Evolutionary conservation across 1,284 basidiomycete species (phyloP), one percentile per base, ranked within the genome.

Genomic region (Bondarzewia mesenterica): DNA sequence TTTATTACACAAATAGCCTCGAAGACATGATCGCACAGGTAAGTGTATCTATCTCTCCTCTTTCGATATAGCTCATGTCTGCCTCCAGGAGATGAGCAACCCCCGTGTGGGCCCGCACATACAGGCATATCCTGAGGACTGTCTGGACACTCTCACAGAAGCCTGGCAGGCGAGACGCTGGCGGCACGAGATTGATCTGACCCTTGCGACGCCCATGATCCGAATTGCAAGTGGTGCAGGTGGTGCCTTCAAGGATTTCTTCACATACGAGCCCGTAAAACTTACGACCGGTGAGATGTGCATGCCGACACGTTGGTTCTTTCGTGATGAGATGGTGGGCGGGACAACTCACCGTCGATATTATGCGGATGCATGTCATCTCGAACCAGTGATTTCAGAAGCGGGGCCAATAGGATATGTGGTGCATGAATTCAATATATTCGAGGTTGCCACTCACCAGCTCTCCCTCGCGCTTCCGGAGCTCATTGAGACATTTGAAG

Each of bases 81-180:
- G 25, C n/a, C 4, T 16, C 16, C 39, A 48, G 47, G 47, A 48
- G 22, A 22, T 48, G 27, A 14, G 16, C 12, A 48, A 48, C 18
- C 47, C 47, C 6, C n/a, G 20, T 7, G 46, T 47, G 1, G 37
- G 46, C 14, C 39, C 25, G 1, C 46, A 47, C 16, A 7, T 47
- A 2, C 20, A 15, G 3, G 39, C 40, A 14, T 27, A 16, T 16
- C 39, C 46, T 7, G 25, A 32, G 23, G 39, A 23, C 14, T 26
- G n/a, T 5, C 7, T 2, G 7, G 8, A 22, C 4, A 7, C 14
- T 3, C 42, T 29, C 10, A 3, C 4, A 5, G 35, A 48, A 5
- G 47, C 47, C 7, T 18, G 41, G 1, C 47, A 48, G 16, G 47
- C 21, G 2, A 15, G 10, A 5, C 27, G 23, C 14, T 48, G 47